These are phyloP conservation scores for Brettanomyces anomalus DNA, from an alignment of 805 yeast species.

Conservation along the genomic window DNA sequence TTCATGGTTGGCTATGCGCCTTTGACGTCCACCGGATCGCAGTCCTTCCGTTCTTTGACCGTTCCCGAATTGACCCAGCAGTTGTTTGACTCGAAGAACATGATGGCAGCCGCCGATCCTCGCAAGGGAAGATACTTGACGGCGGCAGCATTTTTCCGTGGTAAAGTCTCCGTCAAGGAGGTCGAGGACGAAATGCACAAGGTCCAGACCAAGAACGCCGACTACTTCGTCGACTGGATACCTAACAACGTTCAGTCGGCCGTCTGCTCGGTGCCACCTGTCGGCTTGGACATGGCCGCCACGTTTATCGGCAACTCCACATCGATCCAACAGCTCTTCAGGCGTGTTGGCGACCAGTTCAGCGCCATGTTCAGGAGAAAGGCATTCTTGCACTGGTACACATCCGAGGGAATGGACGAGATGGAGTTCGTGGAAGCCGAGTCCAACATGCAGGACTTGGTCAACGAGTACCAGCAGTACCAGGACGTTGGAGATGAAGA, in stretches of 20 bases:
- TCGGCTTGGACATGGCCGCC: conserved; percentile 79
- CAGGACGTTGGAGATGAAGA: conserved; percentile 77
- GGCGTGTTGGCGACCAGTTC: conserved; percentile 84
- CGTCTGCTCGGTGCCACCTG: conserved; percentile 85
- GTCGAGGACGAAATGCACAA: conserved; percentile 89
- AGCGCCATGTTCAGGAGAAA: conserved; percentile 87
- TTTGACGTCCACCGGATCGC: conserved; percentile 69
- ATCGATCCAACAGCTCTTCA: conserved; percentile 83
- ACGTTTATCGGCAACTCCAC: conserved; percentile 92
- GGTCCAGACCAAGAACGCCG: conserved; percentile 73
- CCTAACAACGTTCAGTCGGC: conserved; percentile 94
- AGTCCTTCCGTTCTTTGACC: conserved; percentile 73
- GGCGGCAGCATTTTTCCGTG: conserved; percentile 91
- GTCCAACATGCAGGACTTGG: conserved; percentile 81
- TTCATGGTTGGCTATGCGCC: conserved; percentile 96
- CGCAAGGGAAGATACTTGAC: conserved; percentile 85
- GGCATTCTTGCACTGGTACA: conserved; percentile 96
- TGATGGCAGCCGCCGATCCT: conserved; percentile 96
- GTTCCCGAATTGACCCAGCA: conserved; percentile 93
- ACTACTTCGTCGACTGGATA: conserved; percentile 91
- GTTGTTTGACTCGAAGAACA: conserved; percentile 83
- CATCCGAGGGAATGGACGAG: conserved; percentile 94
- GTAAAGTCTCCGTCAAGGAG: conserved; percentile 86
- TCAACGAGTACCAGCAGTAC: conserved; percentile 86
- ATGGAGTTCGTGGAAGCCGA: conserved; percentile 92